Conservation (phyloP, 306 rosid species). For the Delonix regia region DNA sequence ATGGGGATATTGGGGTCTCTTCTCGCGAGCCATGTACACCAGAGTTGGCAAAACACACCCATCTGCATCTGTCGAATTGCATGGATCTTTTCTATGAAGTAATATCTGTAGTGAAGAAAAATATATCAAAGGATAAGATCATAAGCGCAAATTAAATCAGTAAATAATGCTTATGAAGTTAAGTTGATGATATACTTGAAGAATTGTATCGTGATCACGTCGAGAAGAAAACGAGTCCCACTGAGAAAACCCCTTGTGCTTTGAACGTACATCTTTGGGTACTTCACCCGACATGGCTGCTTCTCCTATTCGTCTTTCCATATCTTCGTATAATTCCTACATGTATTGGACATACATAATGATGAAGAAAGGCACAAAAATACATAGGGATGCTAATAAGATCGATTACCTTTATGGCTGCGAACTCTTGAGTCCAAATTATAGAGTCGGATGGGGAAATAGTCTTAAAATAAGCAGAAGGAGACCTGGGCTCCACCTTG, state of each 20-base stretch:
- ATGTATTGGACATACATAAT: neutral
- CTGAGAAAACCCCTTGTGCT: constrained; percentile 56
- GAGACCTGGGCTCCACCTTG: constrained; percentile 72
- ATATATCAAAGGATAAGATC: neutral
- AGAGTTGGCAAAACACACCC: constrained; percentile 68
- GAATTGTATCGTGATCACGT: constrained; percentile 70
- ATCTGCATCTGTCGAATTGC: constrained; percentile 55
- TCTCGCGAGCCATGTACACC: constrained; percentile 85
- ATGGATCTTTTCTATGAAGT: constrained; percentile 58
- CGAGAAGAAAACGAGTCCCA: constrained; percentile 65
- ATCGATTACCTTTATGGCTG: constrained; percentile 46
- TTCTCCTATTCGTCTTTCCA: constrained; percentile 59
- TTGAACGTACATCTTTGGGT: constrained; percentile 56
- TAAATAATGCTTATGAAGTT: neutral
- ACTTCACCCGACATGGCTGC: constrained; percentile 51
- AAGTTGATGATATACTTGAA: constrained; percentile 53
- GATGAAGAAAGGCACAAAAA: neutral
- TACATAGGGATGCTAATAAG: neutral
- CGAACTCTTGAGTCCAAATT: constrained; percentile 9
- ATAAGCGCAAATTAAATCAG: neutral
- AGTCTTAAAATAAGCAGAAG: constrained; percentile 63
- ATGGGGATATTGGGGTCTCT: constrained; percentile 70
- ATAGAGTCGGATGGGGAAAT: neutral
- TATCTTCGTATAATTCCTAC: constrained; percentile 68
- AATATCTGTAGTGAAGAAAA: constrained; percentile 48